These are phyloP conservation scores for Dalbergia cochinchinensis DNA, from an alignment of 306 rosid genomes.

Conservation along the genomic window DNA sequence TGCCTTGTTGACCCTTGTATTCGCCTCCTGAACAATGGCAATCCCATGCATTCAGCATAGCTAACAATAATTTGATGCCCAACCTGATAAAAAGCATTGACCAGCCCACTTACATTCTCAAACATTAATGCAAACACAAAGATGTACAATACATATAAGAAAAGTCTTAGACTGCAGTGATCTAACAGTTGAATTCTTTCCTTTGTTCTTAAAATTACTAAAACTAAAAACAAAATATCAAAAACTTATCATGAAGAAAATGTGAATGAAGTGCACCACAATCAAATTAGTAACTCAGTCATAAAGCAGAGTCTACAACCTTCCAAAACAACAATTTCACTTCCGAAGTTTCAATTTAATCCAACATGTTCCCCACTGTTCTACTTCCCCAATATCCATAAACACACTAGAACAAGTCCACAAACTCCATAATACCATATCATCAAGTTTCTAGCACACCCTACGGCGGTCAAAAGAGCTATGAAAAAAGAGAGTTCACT, in stretches of 20 bases:
- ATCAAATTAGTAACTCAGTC: conserved; percentile 26
- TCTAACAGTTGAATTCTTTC: background rate
- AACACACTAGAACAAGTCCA: too few relatives aligned
- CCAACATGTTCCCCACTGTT: too few relatives aligned
- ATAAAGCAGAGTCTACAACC: conserved; percentile 13
- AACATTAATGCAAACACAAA: conserved; percentile 31
- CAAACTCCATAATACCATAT: background rate
- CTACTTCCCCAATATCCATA: too few relatives aligned
- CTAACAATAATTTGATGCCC: conserved; percentile 91
- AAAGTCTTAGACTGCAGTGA: background rate
- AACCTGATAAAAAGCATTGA: conserved; percentile 71
- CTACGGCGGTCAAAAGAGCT: background rate
- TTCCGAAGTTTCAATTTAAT: too few relatives aligned
- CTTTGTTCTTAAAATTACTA: background rate
- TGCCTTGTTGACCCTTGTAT: conserved; percentile 97
- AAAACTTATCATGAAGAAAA: conserved; percentile 10
- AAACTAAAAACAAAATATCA: background rate
- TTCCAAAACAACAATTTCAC: too few relatives aligned
- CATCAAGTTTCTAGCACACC: background rate
- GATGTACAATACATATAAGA: background rate
- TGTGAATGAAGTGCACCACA: conserved; percentile 20
- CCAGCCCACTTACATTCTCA: conserved; percentile 17
- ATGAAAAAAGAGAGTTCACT: too few relatives aligned
- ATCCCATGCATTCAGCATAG: conserved; percentile 97
- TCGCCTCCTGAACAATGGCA: conserved; percentile 91